phyloP scores from a whole-genome alignment of 2,329 filamentous ascomycete species.

The Pyricularia pennisetigena region DNA sequence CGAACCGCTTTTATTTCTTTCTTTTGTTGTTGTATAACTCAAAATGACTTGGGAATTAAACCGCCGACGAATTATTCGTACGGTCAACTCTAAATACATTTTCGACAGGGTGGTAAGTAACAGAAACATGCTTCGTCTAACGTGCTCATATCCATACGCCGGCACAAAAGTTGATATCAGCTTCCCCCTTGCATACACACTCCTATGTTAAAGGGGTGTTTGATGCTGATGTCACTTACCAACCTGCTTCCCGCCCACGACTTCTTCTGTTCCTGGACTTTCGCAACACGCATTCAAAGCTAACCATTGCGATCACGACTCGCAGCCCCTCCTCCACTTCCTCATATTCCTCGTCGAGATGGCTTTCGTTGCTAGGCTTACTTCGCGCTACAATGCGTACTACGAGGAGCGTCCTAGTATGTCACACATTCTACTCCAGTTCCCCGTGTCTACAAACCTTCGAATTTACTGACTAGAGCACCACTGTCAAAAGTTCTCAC shows the following conservation, averaged over 20 bases:
- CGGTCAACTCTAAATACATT: conserved; percentile 63
- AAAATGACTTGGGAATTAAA: conserved; percentile 50
- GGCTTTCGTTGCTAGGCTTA: conserved; percentile 71
- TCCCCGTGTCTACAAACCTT: too few species aligned
- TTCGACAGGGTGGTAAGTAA: conserved; percentile 61
- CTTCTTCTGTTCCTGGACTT: not conserved
- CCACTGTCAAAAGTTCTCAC: conserved; percentile 59
- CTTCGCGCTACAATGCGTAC: conserved; percentile 84
- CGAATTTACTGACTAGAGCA: not conserved
- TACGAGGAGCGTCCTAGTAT: conserved; percentile 82
- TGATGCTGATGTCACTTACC: not conserved
- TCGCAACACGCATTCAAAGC: not conserved
- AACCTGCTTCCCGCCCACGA: not conserved
- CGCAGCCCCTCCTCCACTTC: conserved; percentile 76
- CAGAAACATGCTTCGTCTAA: not conserved
- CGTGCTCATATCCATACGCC: not conserved
- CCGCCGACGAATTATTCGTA: conserved; percentile 51
- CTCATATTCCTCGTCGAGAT: conserved; percentile 84
- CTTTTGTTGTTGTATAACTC: not conserved
- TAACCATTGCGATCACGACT: conserved; percentile 8
- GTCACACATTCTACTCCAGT: conserved; percentile 15
- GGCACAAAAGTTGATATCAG: not conserved
- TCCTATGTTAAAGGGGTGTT: not conserved
- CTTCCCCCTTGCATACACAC: not conserved
- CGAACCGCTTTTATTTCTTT: not conserved